These are phyloP conservation scores for Claviceps citrina DNA, from an alignment of 2,329 filamentous ascomycete species.

Conservation along the genomic window DNA sequence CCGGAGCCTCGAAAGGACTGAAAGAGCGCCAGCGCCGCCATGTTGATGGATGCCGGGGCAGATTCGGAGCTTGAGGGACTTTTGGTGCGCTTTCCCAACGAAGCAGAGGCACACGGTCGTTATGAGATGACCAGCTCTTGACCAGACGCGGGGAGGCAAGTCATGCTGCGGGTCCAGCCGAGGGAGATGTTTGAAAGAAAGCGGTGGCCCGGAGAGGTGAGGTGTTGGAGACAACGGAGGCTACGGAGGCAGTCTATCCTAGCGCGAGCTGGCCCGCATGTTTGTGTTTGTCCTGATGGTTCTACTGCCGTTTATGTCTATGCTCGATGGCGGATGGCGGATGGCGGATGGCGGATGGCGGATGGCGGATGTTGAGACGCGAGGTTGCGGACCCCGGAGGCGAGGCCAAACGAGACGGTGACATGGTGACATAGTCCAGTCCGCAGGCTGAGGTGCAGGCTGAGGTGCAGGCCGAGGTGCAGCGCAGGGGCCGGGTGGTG, in stretches of 20 bases:
- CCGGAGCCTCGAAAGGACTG: constrained; percentile 49
- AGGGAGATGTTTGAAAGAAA: not conserved
- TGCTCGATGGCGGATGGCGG: not conserved
- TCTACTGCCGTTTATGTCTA: not conserved
- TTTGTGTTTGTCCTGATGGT: not conserved
- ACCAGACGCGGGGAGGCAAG: constrained; percentile 18
- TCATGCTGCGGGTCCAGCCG: constrained; percentile 17
- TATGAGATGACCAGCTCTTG: constrained; percentile 20
- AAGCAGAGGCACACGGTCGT: constrained; percentile 8
- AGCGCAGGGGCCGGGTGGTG: no score
- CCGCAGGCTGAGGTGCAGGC: no score
- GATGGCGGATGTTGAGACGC: not conserved
- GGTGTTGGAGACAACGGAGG: not conserved
- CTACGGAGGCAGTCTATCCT: not conserved
- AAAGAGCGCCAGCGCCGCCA: constrained; percentile 62
- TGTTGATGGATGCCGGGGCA: constrained; percentile 21
- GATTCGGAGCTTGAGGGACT: not conserved
- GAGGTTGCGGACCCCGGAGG: no score
- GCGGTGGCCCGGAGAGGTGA: not conserved
- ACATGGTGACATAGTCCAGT: not conserved
- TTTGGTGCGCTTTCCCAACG: constrained; percentile 3
- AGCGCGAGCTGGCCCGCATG: not conserved
- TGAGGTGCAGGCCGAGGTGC: no score
- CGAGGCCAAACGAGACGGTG: not conserved
- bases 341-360: not conserved